Evolutionary conservation across 1,139 yeast species (phyloP).

Genomic region (Lodderomyces oxycetoniae): DNA sequence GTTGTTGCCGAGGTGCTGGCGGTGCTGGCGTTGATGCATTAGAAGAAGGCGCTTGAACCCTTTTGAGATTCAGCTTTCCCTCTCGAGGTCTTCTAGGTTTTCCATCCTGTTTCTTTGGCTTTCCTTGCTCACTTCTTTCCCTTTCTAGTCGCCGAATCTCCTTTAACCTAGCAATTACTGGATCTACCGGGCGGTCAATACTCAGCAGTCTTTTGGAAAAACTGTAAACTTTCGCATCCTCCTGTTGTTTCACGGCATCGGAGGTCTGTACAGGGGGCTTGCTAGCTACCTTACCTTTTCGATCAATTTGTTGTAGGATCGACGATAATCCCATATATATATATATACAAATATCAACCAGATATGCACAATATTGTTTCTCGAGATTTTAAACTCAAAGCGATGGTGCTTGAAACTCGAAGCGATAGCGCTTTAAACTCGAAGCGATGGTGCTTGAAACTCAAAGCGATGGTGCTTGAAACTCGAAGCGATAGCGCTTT

Average conservation of each 20-base stretch:
- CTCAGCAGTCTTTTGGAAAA: constrained; percentile 8
- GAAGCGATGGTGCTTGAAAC: too few species aligned
- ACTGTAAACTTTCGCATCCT: constrained; percentile 8
- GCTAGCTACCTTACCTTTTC: constrained; percentile 24
- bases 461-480: too few species aligned
- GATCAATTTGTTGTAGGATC: constrained; percentile 28
- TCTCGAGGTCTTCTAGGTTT: neutral
- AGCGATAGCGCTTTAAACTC: too few species aligned
- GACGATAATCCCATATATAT: constrained; percentile 16
- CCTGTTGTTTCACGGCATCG: neutral
- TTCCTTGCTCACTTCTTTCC: constrained; percentile 34
- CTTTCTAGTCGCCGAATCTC: constrained; percentile 58
- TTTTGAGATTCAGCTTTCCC: neutral
- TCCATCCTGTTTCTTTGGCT: neutral
- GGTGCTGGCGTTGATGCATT: neutral
- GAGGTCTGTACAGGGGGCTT: neutral
- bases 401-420: too few species aligned
- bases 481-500: too few species aligned
- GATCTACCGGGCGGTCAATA: constrained; percentile 33
- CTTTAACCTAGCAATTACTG: constrained; percentile 57
- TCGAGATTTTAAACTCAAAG: too few species aligned
- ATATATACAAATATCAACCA: too few species aligned
- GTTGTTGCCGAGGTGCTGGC: constrained; percentile 3
- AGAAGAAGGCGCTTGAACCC: neutral
- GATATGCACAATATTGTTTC: too few species aligned